Evolutionary conservation across 169 alveolate species (phyloP).

Genomic region (Toxoplasma gondii): DNA sequence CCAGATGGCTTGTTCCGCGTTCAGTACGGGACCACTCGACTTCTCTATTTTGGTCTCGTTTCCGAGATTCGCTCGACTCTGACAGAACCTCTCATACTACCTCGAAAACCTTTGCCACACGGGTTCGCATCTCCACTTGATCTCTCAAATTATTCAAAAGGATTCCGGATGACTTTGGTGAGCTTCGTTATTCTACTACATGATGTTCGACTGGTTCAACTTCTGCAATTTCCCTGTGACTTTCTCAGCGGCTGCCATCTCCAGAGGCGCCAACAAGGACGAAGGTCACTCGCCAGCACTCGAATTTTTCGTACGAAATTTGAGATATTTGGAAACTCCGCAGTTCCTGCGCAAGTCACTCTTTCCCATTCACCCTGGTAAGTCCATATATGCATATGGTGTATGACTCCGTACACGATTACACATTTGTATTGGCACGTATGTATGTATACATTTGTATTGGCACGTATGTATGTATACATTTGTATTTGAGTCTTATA

Average conservation of each 20-base stretch:
- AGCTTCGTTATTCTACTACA: too few species aligned
- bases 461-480: not conserved
- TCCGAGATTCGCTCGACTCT: too few species aligned
- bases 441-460: not conserved
- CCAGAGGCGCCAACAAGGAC: not conserved
- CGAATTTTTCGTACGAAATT: slow-evolving; percentile 90
- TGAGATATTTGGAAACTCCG: slow-evolving; percentile 98
- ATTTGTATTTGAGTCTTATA: not conserved
- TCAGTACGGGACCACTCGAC: too few species aligned
- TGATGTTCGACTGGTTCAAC: not conserved
- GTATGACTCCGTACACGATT: not conserved
- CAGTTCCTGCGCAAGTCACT: slow-evolving; percentile 95
- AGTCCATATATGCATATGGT: not conserved
- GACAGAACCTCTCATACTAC: too few species aligned
- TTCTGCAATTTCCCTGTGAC: too few species aligned
- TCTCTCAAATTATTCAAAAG: too few species aligned
- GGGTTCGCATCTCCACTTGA: too few species aligned
- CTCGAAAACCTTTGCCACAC: too few species aligned
- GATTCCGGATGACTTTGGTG: too few species aligned
- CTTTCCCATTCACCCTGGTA: slow-evolving; percentile 78
- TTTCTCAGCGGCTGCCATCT: not conserved
- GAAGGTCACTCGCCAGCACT: slow-evolving; percentile 75
- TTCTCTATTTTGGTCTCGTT: too few species aligned
- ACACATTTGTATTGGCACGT: not conserved
- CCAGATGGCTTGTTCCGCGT: too few species aligned